A percentile compares a stretch with the other conserved stretches of the same genome.
Evolutionary conservation across 2,329 filamentous ascomycete species (phyloP).

Genomic region (Epichloe typhina): DNA sequence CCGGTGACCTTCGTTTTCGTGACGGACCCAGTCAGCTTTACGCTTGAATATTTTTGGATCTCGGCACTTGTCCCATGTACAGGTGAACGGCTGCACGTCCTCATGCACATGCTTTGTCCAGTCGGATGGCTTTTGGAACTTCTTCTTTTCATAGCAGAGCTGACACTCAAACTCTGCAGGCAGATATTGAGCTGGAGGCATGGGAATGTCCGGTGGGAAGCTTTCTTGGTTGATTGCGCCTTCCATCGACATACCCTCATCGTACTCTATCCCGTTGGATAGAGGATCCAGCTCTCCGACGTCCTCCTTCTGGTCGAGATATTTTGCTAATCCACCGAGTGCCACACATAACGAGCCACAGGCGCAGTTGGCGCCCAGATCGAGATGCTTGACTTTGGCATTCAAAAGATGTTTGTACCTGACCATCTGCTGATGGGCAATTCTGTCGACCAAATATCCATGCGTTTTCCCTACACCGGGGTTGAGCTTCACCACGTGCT

Average conservation of each 20-base stretch:
- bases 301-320: conserved; percentile 48
- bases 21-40: conserved; percentile 90
- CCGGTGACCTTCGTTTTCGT: conserved; percentile 83
- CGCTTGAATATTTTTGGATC: conserved; percentile 89
- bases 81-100: conserved; percentile 86
- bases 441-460: conserved; percentile 59
- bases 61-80: conserved; percentile 70
- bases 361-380: conserved; percentile 46
- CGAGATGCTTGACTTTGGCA: conserved; percentile 55
- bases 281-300: conserved; percentile 44
- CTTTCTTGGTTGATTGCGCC: conserved; percentile 56
- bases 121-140: conserved; percentile 80
- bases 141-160: conserved; percentile 74
- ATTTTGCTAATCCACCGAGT: conserved; percentile 49
- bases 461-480: conserved; percentile 47
- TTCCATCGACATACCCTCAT: conserved; percentile 56
- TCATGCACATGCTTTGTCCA: conserved; percentile 97
- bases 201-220: conserved; percentile 69
- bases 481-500: conserved; percentile 61
- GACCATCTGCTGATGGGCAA: conserved; percentile 66
- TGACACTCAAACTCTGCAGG: conserved; percentile 86
- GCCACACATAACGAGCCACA: conserved; percentile 51
- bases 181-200: conserved; percentile 60
- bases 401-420: conserved; percentile 69
- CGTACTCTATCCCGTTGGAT: conserved; percentile 36